Conservation (phyloP, 768 basidiomycete genomes). For the Porpolomopsis calyptriformis region DNA sequence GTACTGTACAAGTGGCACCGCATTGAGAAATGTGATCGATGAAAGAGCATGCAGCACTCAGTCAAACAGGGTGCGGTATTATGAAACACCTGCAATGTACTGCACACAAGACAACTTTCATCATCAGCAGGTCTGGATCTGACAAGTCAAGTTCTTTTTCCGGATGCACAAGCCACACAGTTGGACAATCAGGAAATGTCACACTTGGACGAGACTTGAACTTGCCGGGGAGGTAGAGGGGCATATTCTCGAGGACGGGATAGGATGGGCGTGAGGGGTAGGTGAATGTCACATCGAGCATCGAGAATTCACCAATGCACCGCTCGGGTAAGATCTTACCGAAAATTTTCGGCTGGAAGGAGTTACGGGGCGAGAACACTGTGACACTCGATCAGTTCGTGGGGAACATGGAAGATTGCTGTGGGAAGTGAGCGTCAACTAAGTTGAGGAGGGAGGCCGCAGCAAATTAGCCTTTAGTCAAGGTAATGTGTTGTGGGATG, state of each 20-base stretch:
- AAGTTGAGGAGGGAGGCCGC: conserved; percentile 60
- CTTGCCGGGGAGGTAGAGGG: conserved; percentile 69
- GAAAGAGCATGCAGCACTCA: too few relatives aligned
- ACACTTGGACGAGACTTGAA: too few relatives aligned
- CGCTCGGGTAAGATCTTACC: conserved; percentile 54
- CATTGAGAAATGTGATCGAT: too few relatives aligned
- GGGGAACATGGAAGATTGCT: conserved; percentile 2
- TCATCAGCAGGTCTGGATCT: too few relatives aligned
- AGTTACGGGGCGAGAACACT: conserved; percentile 42
- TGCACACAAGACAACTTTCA: conserved; percentile 63
- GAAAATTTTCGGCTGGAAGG: conserved; percentile 24
- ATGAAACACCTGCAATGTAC: conserved; percentile 68
- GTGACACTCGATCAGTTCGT: conserved; percentile 7
- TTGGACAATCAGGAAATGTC: too few relatives aligned
- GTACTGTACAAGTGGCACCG: too few relatives aligned
- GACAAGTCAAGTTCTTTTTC: too few relatives aligned
- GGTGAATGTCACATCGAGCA: conserved; percentile 65
- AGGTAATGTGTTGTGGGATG: conserved; percentile 66
- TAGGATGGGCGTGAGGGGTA: conserved; percentile 73
- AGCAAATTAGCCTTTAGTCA: conserved; percentile 77
- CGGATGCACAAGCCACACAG: too few relatives aligned
- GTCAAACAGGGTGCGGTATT: conserved; percentile 68
- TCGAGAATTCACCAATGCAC: conserved; percentile 66
- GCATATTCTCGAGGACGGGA: conserved; percentile 54
- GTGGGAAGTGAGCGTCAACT: conserved; percentile 28